Conservation (phyloP, 78 protist species). For the Dictyostelium brefeldianum region DNA sequence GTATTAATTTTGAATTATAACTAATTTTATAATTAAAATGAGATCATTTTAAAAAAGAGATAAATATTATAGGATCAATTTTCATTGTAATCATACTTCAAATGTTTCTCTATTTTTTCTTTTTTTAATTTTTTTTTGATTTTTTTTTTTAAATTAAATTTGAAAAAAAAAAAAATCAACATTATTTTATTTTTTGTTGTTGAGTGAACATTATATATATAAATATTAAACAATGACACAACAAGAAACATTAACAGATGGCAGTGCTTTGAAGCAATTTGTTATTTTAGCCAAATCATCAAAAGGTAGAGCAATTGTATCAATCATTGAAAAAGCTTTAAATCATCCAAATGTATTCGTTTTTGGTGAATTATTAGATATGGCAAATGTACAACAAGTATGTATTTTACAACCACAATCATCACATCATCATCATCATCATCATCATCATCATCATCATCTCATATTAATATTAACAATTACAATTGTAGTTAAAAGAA, state of each 20-base stretch:
- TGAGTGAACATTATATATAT: not conserved
- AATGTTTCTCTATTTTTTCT: not conserved
- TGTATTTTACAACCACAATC: not conserved
- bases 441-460: too few relatives aligned
- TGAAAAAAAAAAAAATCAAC: too few relatives aligned
- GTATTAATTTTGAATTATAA: too few relatives aligned
- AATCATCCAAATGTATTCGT: slow-evolving; percentile 82
- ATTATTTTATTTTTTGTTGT: not conserved
- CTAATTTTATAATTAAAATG: too few relatives aligned
- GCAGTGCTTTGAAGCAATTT: slow-evolving; percentile 65
- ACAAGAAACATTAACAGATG: slow-evolving; percentile 65
- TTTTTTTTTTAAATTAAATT: slow-evolving; percentile 14
- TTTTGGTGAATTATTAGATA: slow-evolving; percentile 86
- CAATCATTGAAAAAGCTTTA: slow-evolving; percentile 77
- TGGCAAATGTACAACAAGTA: slow-evolving; percentile 82
- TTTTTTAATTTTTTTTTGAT: not conserved
- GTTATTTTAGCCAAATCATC: slow-evolving; percentile 53
- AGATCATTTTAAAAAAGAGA: too few relatives aligned
- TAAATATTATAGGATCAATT: too few relatives aligned
- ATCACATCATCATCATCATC: not conserved
- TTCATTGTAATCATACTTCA: too few relatives aligned
- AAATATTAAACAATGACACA: slow-evolving; percentile 27
- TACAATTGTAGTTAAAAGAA: slow-evolving; percentile 49
- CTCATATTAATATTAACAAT: not conserved
- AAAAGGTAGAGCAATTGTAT: slow-evolving; percentile 78